Evolutionary conservation across 345 rosid species (phyloP).

Genomic region (Gossypium rotundifolium): DNA sequence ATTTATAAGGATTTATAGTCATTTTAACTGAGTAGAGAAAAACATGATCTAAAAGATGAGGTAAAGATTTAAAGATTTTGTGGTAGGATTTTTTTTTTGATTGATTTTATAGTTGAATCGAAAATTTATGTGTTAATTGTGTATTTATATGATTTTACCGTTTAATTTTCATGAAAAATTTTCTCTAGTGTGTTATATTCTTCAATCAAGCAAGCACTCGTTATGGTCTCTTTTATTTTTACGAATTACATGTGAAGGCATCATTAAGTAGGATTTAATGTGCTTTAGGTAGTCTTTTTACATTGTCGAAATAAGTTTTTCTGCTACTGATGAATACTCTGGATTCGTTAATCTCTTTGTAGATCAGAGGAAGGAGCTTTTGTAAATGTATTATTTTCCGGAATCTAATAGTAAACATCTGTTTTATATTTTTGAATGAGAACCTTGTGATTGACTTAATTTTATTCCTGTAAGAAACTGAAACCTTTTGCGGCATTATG

Average conservation of each 20-base stretch:
- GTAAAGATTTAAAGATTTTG: not conserved
- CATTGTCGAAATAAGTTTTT: slow-evolving; percentile 3
- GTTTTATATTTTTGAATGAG: slow-evolving; percentile 18
- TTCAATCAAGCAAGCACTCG: not conserved
- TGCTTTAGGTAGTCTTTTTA: not conserved
- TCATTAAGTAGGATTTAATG: not conserved
- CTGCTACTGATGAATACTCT: slow-evolving; percentile 8
- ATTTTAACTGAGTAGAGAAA: not conserved
- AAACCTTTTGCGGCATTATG: slow-evolving; percentile 48
- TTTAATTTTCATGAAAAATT: not conserved
- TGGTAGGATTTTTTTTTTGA: not conserved
- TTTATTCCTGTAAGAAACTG: slow-evolving; percentile 27
- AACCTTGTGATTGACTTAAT: slow-evolving; percentile 12
- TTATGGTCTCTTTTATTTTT: not conserved
- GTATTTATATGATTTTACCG: not conserved
- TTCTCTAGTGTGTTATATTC: not conserved
- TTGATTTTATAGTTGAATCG: not conserved
- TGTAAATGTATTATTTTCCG: slow-evolving; percentile 3
- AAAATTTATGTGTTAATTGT: not conserved
- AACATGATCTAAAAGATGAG: not conserved
- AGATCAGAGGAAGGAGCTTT: slow-evolving; percentile 21
- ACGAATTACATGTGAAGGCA: not conserved
- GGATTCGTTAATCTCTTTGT: slow-evolving; percentile 7
- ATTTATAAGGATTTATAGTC: not conserved
- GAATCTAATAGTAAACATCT: slow-evolving; percentile 21